Base-by-base conservation (phyloP, 495 filamentous ascomycete genomes). In the Parathielavia hyrcaniae region DNA sequence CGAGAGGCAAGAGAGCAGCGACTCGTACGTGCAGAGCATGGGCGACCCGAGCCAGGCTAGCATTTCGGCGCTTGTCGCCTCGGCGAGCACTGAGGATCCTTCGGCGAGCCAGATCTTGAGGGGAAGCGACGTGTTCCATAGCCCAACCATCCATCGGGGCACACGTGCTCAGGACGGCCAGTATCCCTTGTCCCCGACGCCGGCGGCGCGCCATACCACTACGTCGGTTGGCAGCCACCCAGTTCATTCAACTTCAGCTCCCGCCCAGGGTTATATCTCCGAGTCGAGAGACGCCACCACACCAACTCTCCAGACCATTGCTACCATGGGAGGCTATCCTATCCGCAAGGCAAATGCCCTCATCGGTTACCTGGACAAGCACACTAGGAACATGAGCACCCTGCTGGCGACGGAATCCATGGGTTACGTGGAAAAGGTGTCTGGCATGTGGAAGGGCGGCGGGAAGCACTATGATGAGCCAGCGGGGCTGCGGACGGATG, bases 391-490 rank as follows among this genome's bases (percentile, higher is more conserved):
- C 40, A 91, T 97, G 85, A 91, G 90, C 58, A 89, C 75, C 56
- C 77, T 97, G 26, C 68, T 98, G 22, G 90, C 95, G 34, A 89
- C 87, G 3, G 91, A 97, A 66, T 95, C 93, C 2, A 97, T 96
- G 89, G 90, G 90, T 17, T 98, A 98, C 68, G 84, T 96, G 32
- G 92, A 95, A 64, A 96, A 96, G 67, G 91, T 97, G 0, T 96
- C 91, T 5, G 93, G 90, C 39, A 97, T 97, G 89, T 95, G 93
- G 87, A 86, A 89, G 55, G 93, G 93, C 34, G 89, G 89, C 17
- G 85, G 86, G 66, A 88, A 84, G 64, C 93, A 98, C 70, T 98
- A 97, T 63, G 81, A 86, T 19, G 87, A 92, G 34, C 80, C 81
- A 4, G 80, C 87, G 65, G 87, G 83, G 39, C 73, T 89, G 23